Conservation (phyloP, 208 protist genomes). For the Acanthamoeba culbertsoni region DNA sequence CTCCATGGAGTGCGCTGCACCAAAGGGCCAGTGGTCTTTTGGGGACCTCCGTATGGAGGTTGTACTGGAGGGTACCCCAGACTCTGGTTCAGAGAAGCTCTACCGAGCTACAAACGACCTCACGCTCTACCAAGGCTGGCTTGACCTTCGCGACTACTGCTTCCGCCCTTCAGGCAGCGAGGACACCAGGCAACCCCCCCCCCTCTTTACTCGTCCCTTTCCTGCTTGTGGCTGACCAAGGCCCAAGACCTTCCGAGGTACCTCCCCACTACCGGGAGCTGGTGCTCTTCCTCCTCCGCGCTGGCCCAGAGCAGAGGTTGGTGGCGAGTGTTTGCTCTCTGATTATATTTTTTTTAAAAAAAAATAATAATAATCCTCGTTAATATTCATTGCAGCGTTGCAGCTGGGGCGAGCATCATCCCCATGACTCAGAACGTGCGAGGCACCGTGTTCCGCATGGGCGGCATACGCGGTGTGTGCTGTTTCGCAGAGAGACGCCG, state of each 20-base stretch:
- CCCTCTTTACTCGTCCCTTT: neutral
- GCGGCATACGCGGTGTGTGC: neutral
- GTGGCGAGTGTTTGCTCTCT: too few species aligned
- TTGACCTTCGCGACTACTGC: neutral
- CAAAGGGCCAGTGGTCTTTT: too few species aligned
- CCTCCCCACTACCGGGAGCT: neutral
- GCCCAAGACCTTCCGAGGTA: neutral
- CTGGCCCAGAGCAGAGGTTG: too few species aligned
- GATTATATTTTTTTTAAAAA: too few species aligned
- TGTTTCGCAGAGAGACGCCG: neutral
- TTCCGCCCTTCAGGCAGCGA: neutral
- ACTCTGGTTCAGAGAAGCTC: neutral
- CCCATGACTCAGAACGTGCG: slow-evolving; percentile 57
- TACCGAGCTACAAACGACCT: neutral
- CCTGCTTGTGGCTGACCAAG: too few species aligned
- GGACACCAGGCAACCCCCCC: neutral
- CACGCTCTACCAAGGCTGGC: neutral
- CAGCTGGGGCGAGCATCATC: neutral
- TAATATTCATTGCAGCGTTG: too few species aligned
- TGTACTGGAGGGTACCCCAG: neutral
- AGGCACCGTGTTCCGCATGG: neutral
- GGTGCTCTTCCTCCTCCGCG: too few species aligned
- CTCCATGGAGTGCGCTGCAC: too few species aligned
- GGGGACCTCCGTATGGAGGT: too few species aligned
- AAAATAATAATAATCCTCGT: too few species aligned